These are phyloP conservation scores for Ustilago trichophora DNA, from an alignment of 1,284 basidiomycete genomes.

Conservation along the genomic window DNA sequence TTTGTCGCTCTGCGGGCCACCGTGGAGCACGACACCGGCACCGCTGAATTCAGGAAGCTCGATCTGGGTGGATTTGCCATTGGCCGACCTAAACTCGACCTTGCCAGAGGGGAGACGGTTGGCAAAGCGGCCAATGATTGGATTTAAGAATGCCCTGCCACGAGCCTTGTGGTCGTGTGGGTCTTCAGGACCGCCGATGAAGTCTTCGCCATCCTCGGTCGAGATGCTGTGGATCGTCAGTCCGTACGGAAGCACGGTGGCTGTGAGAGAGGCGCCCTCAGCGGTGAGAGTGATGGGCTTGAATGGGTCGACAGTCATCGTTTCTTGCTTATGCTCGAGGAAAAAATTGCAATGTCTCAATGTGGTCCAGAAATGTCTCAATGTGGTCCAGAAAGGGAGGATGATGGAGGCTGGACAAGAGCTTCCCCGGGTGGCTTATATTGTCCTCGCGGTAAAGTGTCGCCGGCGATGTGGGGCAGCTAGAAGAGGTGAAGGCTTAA, in stretches of 20 bases:
- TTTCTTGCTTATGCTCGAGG: too few relatives aligned
- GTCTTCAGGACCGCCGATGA: constrained; percentile 58
- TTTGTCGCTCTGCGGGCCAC: constrained; percentile 47
- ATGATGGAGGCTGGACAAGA: too few relatives aligned
- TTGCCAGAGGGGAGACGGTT: constrained; percentile 60
- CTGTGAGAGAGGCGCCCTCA: constrained; percentile 31
- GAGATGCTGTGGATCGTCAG: constrained; percentile 56
- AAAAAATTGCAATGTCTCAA: too few relatives aligned
- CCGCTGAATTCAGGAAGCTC: constrained; percentile 47
- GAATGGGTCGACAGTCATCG: constrained; percentile 51
- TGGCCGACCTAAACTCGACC: constrained; percentile 26
- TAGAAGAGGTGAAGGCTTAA: too few relatives aligned
- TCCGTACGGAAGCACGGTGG: constrained; percentile 56
- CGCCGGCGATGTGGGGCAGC: constrained; percentile 9
- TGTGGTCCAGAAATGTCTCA: too few relatives aligned
- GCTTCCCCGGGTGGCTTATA: too few relatives aligned
- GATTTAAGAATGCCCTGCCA: constrained; percentile 57
- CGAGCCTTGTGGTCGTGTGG: constrained; percentile 40
- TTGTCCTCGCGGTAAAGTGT: too few relatives aligned
- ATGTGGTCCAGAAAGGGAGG: too few relatives aligned
- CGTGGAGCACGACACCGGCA: constrained; percentile 54
- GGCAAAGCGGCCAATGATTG: constrained; percentile 60
- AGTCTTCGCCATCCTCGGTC: constrained; percentile 43
- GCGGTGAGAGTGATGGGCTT: constrained; percentile 40
- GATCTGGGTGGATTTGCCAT: constrained; percentile 26